These are phyloP conservation scores for Terfezia claveryi DNA, from an alignment of 495 filamentous ascomycete species.

Conservation along the genomic window DNA sequence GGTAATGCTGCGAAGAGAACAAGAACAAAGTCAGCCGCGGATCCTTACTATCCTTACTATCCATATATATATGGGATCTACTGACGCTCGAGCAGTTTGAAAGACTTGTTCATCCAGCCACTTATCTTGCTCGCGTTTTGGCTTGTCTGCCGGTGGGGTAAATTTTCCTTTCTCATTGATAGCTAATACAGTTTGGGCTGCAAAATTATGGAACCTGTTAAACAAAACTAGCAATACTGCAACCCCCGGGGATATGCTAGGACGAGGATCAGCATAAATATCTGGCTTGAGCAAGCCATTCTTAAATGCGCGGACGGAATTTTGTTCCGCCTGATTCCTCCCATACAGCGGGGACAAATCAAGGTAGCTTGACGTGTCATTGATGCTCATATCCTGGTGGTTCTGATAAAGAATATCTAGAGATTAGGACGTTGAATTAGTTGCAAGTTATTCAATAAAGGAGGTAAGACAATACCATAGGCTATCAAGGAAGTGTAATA, in stretches of 20 bases:
- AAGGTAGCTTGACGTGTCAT: constrained; percentile 32
- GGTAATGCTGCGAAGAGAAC: constrained; percentile 11
- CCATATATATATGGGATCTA: not conserved
- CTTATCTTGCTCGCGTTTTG: not conserved
- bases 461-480: constrained; percentile 27
- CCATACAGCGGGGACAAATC: constrained; percentile 36
- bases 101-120: constrained; percentile 24
- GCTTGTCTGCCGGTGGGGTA: constrained; percentile 1
- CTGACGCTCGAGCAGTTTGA: constrained; percentile 22
- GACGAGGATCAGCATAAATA: constrained; percentile 27
- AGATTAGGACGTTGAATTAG: constrained; percentile 7
- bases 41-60: not conserved
- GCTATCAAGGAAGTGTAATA: constrained; percentile 78
- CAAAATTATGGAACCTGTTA: constrained; percentile 26
- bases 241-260: constrained; percentile 29
- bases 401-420: constrained; percentile 32
- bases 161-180: constrained; percentile 27
- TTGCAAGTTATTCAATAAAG: constrained; percentile 9
- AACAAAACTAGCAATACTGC: constrained; percentile 25
- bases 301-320: constrained; percentile 24
- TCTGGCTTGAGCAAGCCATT: constrained; percentile 33
- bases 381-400: constrained; percentile 23
- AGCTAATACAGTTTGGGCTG: constrained; percentile 16
- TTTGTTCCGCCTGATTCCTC: constrained; percentile 26
- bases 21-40: not conserved